These are phyloP conservation scores for Neopestalotiopsis clavispora DNA, from an alignment of 2,329 filamentous ascomycete species.

Conservation along the genomic window DNA sequence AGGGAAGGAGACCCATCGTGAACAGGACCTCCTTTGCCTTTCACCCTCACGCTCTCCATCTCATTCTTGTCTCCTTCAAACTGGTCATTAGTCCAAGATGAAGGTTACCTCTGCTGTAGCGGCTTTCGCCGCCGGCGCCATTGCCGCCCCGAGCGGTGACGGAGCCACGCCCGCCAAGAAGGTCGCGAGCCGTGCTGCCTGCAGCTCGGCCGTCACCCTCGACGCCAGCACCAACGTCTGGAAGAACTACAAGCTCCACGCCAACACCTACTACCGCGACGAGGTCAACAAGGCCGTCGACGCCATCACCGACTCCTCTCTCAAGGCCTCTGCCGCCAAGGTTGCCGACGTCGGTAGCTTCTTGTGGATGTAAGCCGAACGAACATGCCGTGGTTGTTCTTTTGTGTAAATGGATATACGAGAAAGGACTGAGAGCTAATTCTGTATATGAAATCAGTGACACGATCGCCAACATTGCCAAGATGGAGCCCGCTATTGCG, in stretches of 20 bases:
- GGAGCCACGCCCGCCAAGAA: slow-evolving; percentile 15
- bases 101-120: slow-evolving; percentile 33
- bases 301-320: slow-evolving; percentile 44
- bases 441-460: slow-evolving; percentile 36
- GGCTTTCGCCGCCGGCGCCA: slow-evolving; percentile 33
- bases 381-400: background rate
- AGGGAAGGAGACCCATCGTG: slow-evolving; percentile 23
- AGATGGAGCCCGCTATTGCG: slow-evolving; percentile 53
- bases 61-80: slow-evolving; percentile 25
- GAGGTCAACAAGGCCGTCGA: slow-evolving; percentile 35
- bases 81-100: slow-evolving; percentile 27
- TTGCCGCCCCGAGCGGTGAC: slow-evolving; percentile 29
- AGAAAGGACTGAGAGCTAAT: background rate
- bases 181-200: slow-evolving; percentile 21
- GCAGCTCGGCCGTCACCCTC: slow-evolving; percentile 33
- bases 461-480: slow-evolving; percentile 54
- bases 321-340: slow-evolving; percentile 58
- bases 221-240: slow-evolving; percentile 38
- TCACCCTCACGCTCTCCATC: slow-evolving; percentile 26
- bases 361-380: slow-evolving; percentile 52
- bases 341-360: slow-evolving; percentile 60
- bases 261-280: slow-evolving; percentile 36
- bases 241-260: slow-evolving; percentile 35
- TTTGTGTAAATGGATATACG: slow-evolving; percentile 29
- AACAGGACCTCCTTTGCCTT: slow-evolving; percentile 19